These are phyloP conservation scores for Mycosphaerella arachidis DNA, from an alignment of 2,329 filamentous ascomycete genomes.

Conservation along the genomic window DNA sequence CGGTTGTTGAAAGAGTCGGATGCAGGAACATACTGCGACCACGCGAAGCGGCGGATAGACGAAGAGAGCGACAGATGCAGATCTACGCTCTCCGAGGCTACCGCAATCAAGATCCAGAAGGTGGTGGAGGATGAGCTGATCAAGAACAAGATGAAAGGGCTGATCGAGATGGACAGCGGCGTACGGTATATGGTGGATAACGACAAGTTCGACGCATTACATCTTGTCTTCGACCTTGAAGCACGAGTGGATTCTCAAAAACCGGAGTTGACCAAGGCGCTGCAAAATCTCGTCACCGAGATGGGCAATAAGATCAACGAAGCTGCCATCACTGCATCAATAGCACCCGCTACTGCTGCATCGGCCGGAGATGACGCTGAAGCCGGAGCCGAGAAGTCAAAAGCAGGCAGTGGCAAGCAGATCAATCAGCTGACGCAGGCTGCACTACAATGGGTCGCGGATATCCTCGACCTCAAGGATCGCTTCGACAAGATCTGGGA, in stretches of 20 bases:
- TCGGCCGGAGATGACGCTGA: slow-evolving; percentile 51
- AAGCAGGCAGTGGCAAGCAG: slow-evolving; percentile 44
- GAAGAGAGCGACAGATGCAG: slow-evolving; percentile 81
- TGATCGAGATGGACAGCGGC: slow-evolving; percentile 82
- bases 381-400: slow-evolving; percentile 45
- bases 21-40: slow-evolving; percentile 74
- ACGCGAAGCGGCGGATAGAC: slow-evolving; percentile 66
- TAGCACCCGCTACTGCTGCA: slow-evolving; percentile 43
- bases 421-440: slow-evolving; percentile 77
- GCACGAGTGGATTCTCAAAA: slow-evolving; percentile 72
- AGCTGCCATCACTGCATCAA: slow-evolving; percentile 52
- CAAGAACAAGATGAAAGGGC: slow-evolving; percentile 68
- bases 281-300: slow-evolving; percentile 72
- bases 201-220: slow-evolving; percentile 71
- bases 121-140: slow-evolving; percentile 83
- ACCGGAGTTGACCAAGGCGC: slow-evolving; percentile 60
- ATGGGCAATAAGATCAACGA: slow-evolving; percentile 81
- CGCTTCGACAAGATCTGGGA: slow-evolving; percentile 81
- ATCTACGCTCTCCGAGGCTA: slow-evolving; percentile 71
- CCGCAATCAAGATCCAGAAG: slow-evolving; percentile 65
- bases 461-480: slow-evolving; percentile 77
- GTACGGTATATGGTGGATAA: slow-evolving; percentile 89
- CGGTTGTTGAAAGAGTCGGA: slow-evolving; percentile 71
- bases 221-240: slow-evolving; percentile 76
- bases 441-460: slow-evolving; percentile 92